Conservation (phyloP, 108 stramenopile genomes). For the Cyclotella cryptica region DNA sequence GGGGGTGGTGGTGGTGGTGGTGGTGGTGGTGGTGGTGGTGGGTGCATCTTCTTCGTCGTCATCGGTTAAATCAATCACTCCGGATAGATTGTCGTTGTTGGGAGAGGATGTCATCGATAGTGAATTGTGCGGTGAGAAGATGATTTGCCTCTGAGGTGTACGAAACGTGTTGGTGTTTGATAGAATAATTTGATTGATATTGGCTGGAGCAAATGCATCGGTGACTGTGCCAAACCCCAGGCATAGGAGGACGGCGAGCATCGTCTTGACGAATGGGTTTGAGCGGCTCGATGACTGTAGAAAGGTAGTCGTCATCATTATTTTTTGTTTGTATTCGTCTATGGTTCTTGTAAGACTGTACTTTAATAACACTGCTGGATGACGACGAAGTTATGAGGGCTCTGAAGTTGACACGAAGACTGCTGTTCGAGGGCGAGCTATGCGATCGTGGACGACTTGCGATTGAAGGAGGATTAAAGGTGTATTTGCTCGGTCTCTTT, state of each 20-base stretch:
- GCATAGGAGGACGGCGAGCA: neutral
- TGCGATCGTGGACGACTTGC: no score
- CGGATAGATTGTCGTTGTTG: conserved; percentile 32
- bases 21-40: neutral
- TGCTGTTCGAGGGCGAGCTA: no score
- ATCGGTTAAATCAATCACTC: conserved; percentile 54
- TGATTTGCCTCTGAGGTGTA: neutral
- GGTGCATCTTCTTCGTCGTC: conserved; percentile 45
- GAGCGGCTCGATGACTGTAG: no score
- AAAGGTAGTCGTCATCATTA: no score
- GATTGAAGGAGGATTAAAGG: no score
- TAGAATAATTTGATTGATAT: neutral
- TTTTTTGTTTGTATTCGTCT: no score
- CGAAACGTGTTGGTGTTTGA: neutral
- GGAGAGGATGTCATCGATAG: conserved; percentile 9
- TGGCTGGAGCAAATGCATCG: conserved; percentile 12
- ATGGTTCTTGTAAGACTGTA: no score
- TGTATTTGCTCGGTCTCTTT: no score
- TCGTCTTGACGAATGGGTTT: neutral
- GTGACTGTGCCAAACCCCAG: neutral
- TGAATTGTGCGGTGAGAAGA: neutral
- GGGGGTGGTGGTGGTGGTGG: neutral
- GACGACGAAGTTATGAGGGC: no score
- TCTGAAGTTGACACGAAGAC: no score
- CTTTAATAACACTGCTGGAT: no score